Base-by-base conservation (phyloP, 2,329 filamentous ascomycete genomes). In the Penicillium sp. region DNA sequence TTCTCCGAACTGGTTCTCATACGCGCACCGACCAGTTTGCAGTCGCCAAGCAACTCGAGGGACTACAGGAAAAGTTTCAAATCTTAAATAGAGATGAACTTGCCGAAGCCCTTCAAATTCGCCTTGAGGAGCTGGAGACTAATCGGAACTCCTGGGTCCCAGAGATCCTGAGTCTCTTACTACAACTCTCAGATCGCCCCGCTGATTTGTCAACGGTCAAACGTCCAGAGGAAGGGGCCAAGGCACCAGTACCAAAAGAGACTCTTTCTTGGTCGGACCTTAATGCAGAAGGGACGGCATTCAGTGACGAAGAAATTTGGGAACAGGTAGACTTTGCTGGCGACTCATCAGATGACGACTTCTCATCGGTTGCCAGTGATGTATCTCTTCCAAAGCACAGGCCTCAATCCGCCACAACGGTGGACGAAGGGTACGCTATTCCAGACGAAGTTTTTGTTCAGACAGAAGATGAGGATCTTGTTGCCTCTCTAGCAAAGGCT, bases 51-150 rank as follows among this genome's bases (percentile, higher is more conserved):
- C 81, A 80, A 35, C 78, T 93, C 2, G 78, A 84, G 46, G 89
- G 89, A 1, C 78, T 97, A 3, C 87, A 92, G 62, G 94, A 97
- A 75, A 91, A 93, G 64, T 94, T 97, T 65, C 83, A 86, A 31
- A 82, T 97, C 51, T 81, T 90, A 45, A 87, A 89, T 67, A 85
- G 89, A 59, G 92, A 97, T 65, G 85, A 84, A 37, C 77, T 97
- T 26, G 90, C 91, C 12, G 86, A 92, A 69, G 86, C 85, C 6
- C 75, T 91, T 35, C 76, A 78, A 37, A 67, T 70, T 41, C 81
- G 88, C 35, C 72, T 91, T 14, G 75, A 81, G 37, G 82, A 86
- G 57, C 73, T 96, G 19, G 76, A 81, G 11, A 67, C 74, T 31
- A 70, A 74, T 14, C 77, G 74, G 35, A 80, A 80, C 41, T 86